Evolutionary conservation across 148 eudicot genomes (phyloP), one percentile per base, ranked within the genome.

Genomic region (Chenopodium formosanum): DNA sequence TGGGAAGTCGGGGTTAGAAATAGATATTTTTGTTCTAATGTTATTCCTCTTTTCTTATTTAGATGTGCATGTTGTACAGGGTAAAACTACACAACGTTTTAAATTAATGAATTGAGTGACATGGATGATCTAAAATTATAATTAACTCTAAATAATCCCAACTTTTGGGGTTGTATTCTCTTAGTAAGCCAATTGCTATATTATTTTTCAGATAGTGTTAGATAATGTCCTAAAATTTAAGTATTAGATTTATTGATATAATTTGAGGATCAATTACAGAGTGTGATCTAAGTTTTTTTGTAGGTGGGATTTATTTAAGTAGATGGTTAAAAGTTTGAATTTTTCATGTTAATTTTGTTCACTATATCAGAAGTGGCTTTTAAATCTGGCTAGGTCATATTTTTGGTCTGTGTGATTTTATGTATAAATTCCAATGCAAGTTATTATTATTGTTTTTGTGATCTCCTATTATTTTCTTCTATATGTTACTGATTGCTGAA

Each of bases 401-500:
- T 53, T 53, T 17, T 53, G 17, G 62, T 56, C 17, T 56, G 17
- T 56, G 16, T 17, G 1, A 13, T 16, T 67, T 67, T 67, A 16
- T 67, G 4, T 25, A 9, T 62, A 20, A 14, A 12, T 58, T 58
- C 4, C 22, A 58, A 44, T 48, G 62, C 40, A 29, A 0, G 20
- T 32, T 5, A 66, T 37, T 19, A 23, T 16, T 46, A 44, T 34
- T 32, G 56, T 14, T 31, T 62, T 50, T 34, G 32, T n/a, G 48
- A 44, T 34, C 82, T 27, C n/a, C 27, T 0, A 34, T 12, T 20
- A 44, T 29, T 60, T 78, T 5, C 16, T 29, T 70, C 27, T 62
- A 79, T 65, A 34, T 69, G 67, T 50, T 11, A 48, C 12, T 60
- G 23, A 64, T 32, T 53, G 56, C 67, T 81, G 32, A 75, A 70